Percentiles rank a stretch among this genome's conserved stretches.
Evolutionary conservation across 768 basidiomycete genomes (phyloP).

Genomic region (Mycena galericulata): DNA sequence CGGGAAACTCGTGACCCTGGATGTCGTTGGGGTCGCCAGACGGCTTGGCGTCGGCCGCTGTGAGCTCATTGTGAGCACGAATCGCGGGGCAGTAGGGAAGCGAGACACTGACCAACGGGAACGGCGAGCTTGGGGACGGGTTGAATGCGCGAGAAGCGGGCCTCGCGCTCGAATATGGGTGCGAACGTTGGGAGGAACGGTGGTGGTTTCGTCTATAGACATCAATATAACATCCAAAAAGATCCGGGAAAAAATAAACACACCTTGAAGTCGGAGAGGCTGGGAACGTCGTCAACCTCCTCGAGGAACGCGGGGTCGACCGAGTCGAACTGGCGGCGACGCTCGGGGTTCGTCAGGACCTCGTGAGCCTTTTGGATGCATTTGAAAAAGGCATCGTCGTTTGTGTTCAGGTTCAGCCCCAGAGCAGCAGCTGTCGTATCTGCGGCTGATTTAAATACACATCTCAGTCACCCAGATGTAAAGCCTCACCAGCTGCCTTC

Average conservation of each 20-base stretch:
- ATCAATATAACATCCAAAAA: constrained; percentile 42
- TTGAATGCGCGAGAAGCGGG: constrained; percentile 89
- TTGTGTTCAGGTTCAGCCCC: constrained; percentile 80
- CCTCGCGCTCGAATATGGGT: constrained; percentile 91
- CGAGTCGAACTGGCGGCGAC: constrained; percentile 95
- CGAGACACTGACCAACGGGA: constrained; percentile 14
- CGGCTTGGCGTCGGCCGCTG: constrained; percentile 14
- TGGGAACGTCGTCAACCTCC: constrained; percentile 84
- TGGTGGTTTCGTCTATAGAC: constrained; percentile 50
- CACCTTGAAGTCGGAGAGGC: constrained; percentile 69
- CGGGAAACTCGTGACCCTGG: constrained; percentile 31
- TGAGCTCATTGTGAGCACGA: background rate
- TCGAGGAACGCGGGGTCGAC: constrained; percentile 85
- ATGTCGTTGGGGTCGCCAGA: constrained; percentile 34
- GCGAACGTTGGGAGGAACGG: constrained; percentile 79
- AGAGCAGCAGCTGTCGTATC: constrained; percentile 55
- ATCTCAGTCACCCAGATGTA: constrained; percentile 32
- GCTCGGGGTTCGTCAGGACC: constrained; percentile 87
- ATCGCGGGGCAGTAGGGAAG: too few relatives aligned
- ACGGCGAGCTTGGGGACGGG: constrained; percentile 88
- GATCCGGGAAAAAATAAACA: background rate
- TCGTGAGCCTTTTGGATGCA: constrained; percentile 99
- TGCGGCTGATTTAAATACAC: constrained; percentile 27
- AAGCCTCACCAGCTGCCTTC: constrained; percentile 62
- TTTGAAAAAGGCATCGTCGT: constrained; percentile 99